Conservation (phyloP, 805 yeast species). For the Candida succiphila region DNA sequence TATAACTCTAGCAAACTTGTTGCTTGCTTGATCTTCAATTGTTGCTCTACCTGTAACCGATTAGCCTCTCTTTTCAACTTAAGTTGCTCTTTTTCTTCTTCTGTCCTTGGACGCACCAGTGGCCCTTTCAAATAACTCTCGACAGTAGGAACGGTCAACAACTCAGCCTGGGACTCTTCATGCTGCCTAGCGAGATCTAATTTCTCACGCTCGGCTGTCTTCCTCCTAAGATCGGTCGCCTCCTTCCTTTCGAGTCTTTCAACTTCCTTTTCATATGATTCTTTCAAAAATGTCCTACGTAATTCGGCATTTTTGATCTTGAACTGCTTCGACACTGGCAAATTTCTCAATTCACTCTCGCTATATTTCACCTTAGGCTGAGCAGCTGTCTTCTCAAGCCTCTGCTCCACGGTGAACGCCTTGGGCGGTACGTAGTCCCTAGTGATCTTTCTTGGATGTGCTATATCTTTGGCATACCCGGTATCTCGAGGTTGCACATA, state of each 20-base stretch:
- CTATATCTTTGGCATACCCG: conserved; percentile 65
- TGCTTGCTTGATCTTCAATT: conserved; percentile 42
- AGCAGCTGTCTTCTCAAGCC: conserved; percentile 44
- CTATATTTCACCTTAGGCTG: conserved; percentile 23
- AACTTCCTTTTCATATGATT: conserved; percentile 38
- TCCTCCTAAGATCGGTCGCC: conserved; percentile 18
- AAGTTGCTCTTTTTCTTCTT: conserved; percentile 52
- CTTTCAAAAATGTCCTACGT: conserved; percentile 62
- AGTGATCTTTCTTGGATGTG: conserved; percentile 54
- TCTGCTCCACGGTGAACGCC: conserved; percentile 48
- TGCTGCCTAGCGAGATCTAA: conserved; percentile 26
- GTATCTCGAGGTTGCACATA: conserved; percentile 39
- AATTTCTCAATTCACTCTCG: conserved; percentile 21
- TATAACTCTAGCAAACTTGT: conserved; percentile 56
- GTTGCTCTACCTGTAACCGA: conserved; percentile 45
- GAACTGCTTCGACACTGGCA: conserved; percentile 33
- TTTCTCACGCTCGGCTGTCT: conserved; percentile 14
- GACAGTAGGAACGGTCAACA: conserved; percentile 72
- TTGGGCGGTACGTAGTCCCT: conserved; percentile 45
- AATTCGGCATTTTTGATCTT: conserved; percentile 45
- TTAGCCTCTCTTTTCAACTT: conserved; percentile 57
- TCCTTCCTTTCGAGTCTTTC: conserved; percentile 15
- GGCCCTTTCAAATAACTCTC: conserved; percentile 60
- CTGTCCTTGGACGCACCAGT: conserved; percentile 61
- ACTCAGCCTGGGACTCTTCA: conserved; percentile 39